Conservation (phyloP, 2,329 filamentous ascomycete genomes). For the Phaeoacremonium minimum region DNA sequence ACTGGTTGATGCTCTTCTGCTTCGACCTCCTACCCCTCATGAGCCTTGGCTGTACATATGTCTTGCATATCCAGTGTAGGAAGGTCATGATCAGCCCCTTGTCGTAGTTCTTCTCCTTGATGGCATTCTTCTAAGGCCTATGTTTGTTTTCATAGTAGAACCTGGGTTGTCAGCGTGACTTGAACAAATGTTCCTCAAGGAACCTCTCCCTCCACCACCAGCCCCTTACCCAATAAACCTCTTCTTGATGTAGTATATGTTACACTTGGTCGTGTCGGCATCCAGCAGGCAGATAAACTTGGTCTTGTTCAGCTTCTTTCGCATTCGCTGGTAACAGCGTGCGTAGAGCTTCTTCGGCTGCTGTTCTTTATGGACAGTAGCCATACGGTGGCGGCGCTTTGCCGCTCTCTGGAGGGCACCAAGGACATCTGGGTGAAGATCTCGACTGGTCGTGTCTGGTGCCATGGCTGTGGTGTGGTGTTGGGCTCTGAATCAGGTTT, state of each 20-base stretch:
- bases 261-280: slow-evolving; percentile 13
- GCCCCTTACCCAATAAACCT: slow-evolving; percentile 13
- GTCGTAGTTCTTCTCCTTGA: slow-evolving; percentile 11
- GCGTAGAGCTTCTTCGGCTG: slow-evolving; percentile 8
- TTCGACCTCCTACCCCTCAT: slow-evolving; percentile 4
- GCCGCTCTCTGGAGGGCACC: slow-evolving; percentile 4
- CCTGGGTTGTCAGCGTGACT: slow-evolving; percentile 1
- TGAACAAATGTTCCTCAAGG: slow-evolving; percentile 1
- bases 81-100: slow-evolving; percentile 18
- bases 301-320: slow-evolving; percentile 10
- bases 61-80: slow-evolving; percentile 16
- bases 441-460: not conserved
- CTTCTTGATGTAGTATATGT: slow-evolving; percentile 16
- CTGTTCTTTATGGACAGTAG: slow-evolving; percentile 9
- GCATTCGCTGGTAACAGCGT: slow-evolving; percentile 9
- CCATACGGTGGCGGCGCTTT: slow-evolving; percentile 15
- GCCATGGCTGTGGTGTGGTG: slow-evolving; percentile 1
- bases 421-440: not conserved
- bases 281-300: slow-evolving; percentile 11
- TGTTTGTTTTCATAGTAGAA: slow-evolving; percentile 5
- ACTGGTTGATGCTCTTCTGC: slow-evolving; percentile 14
- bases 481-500: slow-evolving; percentile 1
- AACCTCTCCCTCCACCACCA: not conserved
- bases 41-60: slow-evolving; percentile 8
- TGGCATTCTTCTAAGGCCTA: slow-evolving; percentile 9